Evolutionary conservation across 768 basidiomycete species (phyloP), one percentile per base, ranked within the genome.

Genomic region (Phylloporus sp.): DNA sequence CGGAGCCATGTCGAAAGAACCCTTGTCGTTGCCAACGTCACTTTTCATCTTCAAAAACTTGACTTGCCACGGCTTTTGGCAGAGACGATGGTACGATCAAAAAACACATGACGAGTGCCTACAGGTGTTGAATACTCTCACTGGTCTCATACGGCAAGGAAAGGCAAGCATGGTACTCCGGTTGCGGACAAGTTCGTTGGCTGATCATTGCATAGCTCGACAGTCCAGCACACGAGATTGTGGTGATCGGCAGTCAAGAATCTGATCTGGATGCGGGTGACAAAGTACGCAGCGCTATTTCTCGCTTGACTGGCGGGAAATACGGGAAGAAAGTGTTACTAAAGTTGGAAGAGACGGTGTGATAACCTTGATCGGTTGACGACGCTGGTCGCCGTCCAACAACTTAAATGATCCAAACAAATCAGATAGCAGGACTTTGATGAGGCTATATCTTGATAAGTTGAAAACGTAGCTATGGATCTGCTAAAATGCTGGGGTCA

Each of bases 1-100:
- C 44, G 91, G 91, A 23, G 90, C 86, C 6, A 93, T 94, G 90
- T 86, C 90, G 1, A 90, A 86, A 60, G 75, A 84, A 42, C 88
- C 90, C 0, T 64, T 94, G 15, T 76, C 80, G 1, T 62, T 94
- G 18, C 86, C 91, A 2, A 83, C 86, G 0, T 85, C 86, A 0
- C 69, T 82, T 18, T 84, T 89, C 66, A 90, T 94, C 49, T 94
- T 94, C 73, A 89, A 82, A 53, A 86, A 89, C 62, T 70, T 93
- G 53, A 83, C 76, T 0, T 73, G 75, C 20, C 83, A 79, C 40
- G 90, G 88, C 6, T 90, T 84, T 64, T 90, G 88, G 86, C 84
- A 87, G 62, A 79, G 71, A 42, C 72, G 75, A 24, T 89, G 87
- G 87, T 85, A 85, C 52, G 62, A 65, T 21, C 64, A 72, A 22